Evolutionary conservation across 306 rosid species (phyloP), one percentile per base, ranked within the genome.

Genomic region (Ziziphus jujuba): DNA sequence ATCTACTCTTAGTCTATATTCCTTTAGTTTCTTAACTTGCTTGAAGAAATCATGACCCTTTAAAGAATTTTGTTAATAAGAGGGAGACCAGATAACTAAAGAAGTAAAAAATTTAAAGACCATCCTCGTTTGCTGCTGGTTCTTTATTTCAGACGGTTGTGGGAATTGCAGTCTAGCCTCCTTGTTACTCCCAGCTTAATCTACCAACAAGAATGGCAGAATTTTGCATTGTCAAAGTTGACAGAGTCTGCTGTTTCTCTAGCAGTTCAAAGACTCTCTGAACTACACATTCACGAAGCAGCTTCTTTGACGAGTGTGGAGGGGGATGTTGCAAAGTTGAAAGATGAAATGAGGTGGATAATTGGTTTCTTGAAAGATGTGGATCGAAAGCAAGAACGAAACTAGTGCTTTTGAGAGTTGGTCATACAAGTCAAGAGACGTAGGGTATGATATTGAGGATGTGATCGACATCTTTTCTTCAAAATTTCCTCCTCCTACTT

Each of bases 371-470:
- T 75, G 28, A 25, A 55, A 51, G 64, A 68, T 34, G 79, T 59
- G 19, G 85, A 84, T 34, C 66, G 77, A 47, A 80, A 68, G 65
- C 87, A 87, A 67, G 78, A 75, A 0, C 81, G 64, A 2, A 67
- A 73, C 63, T 68, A 66, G 31, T 49, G 54, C 12, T 65, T 80
- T 10, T 56, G 40, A 3, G 74, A 57, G 7, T 80, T 82, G 84
- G 70, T 87, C 52, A 71, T 82, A 23, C 87, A 82, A 69, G 77
- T 87, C 33, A 71, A n/a, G 82, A 79, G 89, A 84, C 53, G 76
- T 72, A 16, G 86, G 86, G 59, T 75, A 72, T 76, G 89, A 84
- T 64, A 77, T 83, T 28, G 87, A 80, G 17, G 89, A 84, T 70
- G 72, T 54, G n/a, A 77, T 87, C 53, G 82, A 65, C 3, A 44